Conservation (phyloP, 2,329 filamentous ascomycete species). For the Setomelanomma holmii region DNA sequence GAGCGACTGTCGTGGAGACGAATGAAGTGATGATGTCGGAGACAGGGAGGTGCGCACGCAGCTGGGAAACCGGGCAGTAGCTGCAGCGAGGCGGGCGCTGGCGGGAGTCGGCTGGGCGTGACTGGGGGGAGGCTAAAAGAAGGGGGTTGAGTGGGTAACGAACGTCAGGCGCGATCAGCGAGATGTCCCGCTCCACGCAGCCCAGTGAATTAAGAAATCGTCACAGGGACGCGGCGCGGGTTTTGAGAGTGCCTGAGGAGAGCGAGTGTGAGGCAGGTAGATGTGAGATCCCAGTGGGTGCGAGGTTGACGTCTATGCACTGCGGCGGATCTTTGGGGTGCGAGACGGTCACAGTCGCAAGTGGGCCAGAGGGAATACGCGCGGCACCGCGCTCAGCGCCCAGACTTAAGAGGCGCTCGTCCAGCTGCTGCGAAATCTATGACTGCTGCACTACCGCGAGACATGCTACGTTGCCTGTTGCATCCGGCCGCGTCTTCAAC, state of each 20-base stretch:
- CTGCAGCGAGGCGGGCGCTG: constrained; percentile 32
- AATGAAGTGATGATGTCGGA: constrained; percentile 24
- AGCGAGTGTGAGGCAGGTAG: constrained; percentile 28
- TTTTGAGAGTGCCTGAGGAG: constrained; percentile 35
- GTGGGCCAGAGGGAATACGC: constrained; percentile 35
- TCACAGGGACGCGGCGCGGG: constrained; percentile 17
- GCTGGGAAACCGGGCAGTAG: constrained; percentile 44
- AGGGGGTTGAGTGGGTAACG: constrained; percentile 33
- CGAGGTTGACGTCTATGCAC: constrained; percentile 26
- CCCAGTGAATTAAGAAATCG: constrained; percentile 22
- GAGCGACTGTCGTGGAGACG: constrained; percentile 33
- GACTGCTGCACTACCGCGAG: background rate
- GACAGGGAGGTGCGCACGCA: constrained; percentile 25
- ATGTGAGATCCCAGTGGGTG: constrained; percentile 27
- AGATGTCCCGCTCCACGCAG: constrained; percentile 25
- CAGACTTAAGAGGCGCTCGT: constrained; percentile 17
- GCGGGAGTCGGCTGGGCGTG: constrained; percentile 28
- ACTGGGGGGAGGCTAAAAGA: constrained; percentile 11
- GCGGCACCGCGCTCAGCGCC: constrained; percentile 22
- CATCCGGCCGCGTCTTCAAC: background rate
- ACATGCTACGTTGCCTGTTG: constrained; percentile 4
- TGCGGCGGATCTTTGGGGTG: constrained; percentile 34
- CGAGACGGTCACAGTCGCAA: constrained; percentile 38
- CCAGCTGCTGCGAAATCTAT: constrained; percentile 10
- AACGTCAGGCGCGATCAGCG: constrained; percentile 41